Conservation (phyloP, 2,329 filamentous ascomycete species). For the Aspergillus calidoustus region DNA sequence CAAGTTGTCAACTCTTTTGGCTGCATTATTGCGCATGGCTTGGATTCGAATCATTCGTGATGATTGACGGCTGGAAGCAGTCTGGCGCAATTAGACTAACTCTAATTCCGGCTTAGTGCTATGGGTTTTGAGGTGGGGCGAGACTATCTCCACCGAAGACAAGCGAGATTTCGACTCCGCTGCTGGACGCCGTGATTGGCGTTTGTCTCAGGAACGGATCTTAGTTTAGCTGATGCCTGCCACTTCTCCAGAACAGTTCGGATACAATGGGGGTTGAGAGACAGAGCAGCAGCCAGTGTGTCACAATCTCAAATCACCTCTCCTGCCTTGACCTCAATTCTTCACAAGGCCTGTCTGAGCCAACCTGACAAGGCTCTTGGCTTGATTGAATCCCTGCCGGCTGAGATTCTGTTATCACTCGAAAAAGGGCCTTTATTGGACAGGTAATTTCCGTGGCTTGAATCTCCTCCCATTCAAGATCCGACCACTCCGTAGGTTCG, state of each 20-base stretch:
- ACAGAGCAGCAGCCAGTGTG: background rate
- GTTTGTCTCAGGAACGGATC: constrained; percentile 25
- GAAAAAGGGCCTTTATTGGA: background rate
- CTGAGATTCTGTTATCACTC: background rate
- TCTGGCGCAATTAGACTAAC: constrained; percentile 25
- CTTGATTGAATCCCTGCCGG: background rate
- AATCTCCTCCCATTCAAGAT: background rate
- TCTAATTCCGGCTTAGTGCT: constrained; percentile 14
- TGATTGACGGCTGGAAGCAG: background rate
- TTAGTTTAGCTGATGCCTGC: constrained; percentile 24
- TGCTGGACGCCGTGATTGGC: constrained; percentile 23
- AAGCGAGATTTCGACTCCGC: constrained; percentile 31
- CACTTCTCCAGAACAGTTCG: constrained; percentile 21
- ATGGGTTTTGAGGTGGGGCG: constrained; percentile 23
- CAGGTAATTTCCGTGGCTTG: background rate
- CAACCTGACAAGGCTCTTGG: background rate
- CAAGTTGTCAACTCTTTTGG: constrained; percentile 25
- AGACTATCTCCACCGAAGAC: constrained; percentile 22
- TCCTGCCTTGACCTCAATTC: background rate
- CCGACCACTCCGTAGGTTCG: background rate
- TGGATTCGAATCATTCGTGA: background rate
- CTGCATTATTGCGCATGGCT: background rate
- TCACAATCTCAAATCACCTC: constrained; percentile 5
- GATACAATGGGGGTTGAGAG: constrained; percentile 12
- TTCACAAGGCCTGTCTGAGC: background rate